Conservation (phyloP, 2,329 filamentous ascomycete genomes). For the Metarhizium guizhouense region DNA sequence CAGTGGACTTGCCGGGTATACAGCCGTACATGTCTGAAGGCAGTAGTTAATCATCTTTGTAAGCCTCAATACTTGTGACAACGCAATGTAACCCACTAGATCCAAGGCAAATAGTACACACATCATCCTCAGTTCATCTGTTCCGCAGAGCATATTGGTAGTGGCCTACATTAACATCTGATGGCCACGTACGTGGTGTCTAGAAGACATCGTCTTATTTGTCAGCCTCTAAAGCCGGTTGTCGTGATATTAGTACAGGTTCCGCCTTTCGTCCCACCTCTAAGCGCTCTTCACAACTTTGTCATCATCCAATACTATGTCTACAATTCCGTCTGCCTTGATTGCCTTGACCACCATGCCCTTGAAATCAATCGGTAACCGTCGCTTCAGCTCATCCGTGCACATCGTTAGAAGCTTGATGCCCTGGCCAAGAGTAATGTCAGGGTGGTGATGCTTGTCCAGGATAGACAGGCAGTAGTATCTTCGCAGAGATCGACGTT, state of each 20-base stretch:
- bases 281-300: slow-evolving; percentile 56
- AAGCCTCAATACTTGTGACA: no score
- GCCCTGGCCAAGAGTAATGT: slow-evolving; percentile 82
- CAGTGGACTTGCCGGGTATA: no score
- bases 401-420: slow-evolving; percentile 91
- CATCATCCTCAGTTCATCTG: not conserved
- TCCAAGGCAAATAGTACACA: no score
- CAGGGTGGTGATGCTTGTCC: slow-evolving; percentile 96
- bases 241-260: slow-evolving; percentile 28
- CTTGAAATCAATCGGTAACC: slow-evolving; percentile 98
- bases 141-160: not conserved
- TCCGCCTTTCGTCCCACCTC: slow-evolving; percentile 10
- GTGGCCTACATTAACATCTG: not conserved
- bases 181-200: not conserved
- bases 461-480: slow-evolving; percentile 98
- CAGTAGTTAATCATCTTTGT: no score
- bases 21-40: no score
- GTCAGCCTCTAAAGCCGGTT: slow-evolving; percentile 1
- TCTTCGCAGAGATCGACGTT: slow-evolving; percentile 29
- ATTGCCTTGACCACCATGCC: slow-evolving; percentile 90
- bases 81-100: no score
- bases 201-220: not conserved
- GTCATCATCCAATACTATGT: slow-evolving; percentile 79
- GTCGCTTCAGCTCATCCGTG: slow-evolving; percentile 91
- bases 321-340: slow-evolving; percentile 84